A percentile compares a stretch with the other conserved stretches of the same genome.
These are phyloP conservation scores for Plantago coronopus DNA, from an alignment of 305 asterid species.

Conservation along the genomic window DNA sequence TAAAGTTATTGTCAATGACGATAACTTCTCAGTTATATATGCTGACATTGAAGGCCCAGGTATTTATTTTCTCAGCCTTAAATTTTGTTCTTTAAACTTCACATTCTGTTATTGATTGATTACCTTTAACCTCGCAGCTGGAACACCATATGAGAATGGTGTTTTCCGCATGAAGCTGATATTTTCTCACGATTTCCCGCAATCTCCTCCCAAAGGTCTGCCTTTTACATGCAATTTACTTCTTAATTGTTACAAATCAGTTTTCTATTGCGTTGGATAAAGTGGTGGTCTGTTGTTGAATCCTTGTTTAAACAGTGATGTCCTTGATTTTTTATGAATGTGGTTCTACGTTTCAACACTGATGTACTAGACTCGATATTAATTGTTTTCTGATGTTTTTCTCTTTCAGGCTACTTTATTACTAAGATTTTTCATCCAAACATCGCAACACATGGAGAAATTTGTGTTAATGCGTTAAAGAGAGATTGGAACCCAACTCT, in stretches of 20 bases:
- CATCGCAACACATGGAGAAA: constrained; percentile 78
- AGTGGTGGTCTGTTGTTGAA: no score
- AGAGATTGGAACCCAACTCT: constrained; percentile 91
- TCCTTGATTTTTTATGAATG: no score
- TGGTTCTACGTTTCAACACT: background rate
- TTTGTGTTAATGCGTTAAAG: constrained; percentile 95
- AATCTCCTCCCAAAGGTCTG: constrained; percentile 89
- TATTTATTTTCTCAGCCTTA: constrained; percentile 23
- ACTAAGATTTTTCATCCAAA: constrained; percentile 97
- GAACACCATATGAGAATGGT: constrained; percentile 94
- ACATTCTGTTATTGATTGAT: constrained; percentile 23
- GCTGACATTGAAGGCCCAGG: constrained; percentile 99
- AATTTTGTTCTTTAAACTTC: constrained; percentile 13
- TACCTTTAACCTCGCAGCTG: constrained; percentile 56
- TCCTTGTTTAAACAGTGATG: no score
- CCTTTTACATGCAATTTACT: constrained; percentile 13
- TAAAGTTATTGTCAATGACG: constrained; percentile 85
- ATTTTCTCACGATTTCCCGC: constrained; percentile 85
- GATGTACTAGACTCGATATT: constrained; percentile 6
- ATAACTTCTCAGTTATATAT: constrained; percentile 72
- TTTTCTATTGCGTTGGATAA: no score
- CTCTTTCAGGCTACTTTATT: constrained; percentile 68
- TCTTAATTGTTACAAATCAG: background rate
- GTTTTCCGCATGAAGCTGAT: constrained; percentile 88
- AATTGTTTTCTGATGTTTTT: constrained; percentile 8